These are phyloP conservation scores for Canavalia ensiformis DNA, from an alignment of 306 rosid species.

Conservation along the genomic window DNA sequence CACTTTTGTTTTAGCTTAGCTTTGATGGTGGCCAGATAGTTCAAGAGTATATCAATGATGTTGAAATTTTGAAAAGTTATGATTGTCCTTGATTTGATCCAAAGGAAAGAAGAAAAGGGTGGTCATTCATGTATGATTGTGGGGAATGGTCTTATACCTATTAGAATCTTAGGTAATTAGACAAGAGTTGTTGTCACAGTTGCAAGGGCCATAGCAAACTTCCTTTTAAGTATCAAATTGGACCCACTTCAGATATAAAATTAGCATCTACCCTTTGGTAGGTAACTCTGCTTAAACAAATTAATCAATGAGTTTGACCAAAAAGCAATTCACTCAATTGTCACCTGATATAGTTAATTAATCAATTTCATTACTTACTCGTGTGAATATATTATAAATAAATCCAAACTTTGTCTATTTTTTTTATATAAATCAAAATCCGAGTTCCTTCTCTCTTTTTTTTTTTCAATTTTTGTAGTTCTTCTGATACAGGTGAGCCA, in stretches of 20 bases:
- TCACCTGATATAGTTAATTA: not conserved
- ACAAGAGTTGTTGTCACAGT: constrained; percentile 67
- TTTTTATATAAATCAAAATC: not conserved
- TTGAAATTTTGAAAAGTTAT: constrained; percentile 58
- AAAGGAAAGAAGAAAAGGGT: constrained; percentile 41
- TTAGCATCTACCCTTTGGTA: constrained; percentile 48
- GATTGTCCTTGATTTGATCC: constrained; percentile 56
- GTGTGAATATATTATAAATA: not conserved
- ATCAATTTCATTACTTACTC: not conserved
- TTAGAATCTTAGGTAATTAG: constrained; percentile 63
- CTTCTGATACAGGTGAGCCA: constrained; percentile 61
- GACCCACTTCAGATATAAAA: constrained; percentile 56
- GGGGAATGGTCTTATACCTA: constrained; percentile 56
- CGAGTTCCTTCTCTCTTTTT: constrained; percentile 20
- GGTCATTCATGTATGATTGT: constrained; percentile 44
- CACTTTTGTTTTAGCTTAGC: constrained; percentile 4
- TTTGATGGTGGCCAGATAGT: constrained; percentile 42
- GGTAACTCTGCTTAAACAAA: constrained; percentile 44
- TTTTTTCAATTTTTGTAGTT: constrained; percentile 26
- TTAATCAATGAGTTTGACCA: constrained; percentile 46
- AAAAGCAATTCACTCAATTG: constrained; percentile 41
- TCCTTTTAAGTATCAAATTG: constrained; percentile 56
- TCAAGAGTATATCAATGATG: constrained; percentile 57
- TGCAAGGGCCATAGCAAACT: constrained; percentile 54
- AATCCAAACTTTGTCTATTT: not conserved